A percentile compares a stretch with the other conserved stretches of the same genome.
Evolutionary conservation across 495 filamentous ascomycete genomes (phyloP).

Genomic region (Podospora didyma): DNA sequence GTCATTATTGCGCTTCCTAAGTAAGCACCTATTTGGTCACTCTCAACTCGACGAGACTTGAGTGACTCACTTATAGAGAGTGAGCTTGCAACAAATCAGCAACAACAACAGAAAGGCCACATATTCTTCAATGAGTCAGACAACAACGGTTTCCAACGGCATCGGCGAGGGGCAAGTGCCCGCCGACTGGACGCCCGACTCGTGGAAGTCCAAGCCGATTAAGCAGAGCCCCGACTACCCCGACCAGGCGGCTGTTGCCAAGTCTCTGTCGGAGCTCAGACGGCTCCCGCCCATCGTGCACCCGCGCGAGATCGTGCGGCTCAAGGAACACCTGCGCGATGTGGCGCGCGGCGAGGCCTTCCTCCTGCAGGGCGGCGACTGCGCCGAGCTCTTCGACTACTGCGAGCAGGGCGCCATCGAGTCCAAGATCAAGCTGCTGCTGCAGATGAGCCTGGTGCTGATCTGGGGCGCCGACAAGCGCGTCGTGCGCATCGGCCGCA

Average conservation of each 20-base stretch:
- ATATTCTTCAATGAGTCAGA: no score
- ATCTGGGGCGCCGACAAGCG: constrained; percentile 88
- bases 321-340: constrained; percentile 73
- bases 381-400: constrained; percentile 96
- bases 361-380: constrained; percentile 93
- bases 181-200: constrained; percentile 56
- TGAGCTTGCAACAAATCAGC: not conserved
- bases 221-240: constrained; percentile 84
- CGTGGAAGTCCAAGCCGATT: constrained; percentile 88
- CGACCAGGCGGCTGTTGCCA: constrained; percentile 58
- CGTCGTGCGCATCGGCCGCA: constrained; percentile 89
- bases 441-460: constrained; percentile 93
- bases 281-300: constrained; percentile 86
- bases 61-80: no score
- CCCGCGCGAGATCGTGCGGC: constrained; percentile 73
- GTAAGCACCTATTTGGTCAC: no score
- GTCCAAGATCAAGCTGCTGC: constrained; percentile 89
- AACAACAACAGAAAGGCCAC: not conserved
- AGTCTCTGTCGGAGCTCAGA: constrained; percentile 65
- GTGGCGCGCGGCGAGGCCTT: constrained; percentile 92
- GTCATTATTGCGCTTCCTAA: no score
- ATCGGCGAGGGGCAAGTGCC: not conserved
- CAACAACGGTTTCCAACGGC: constrained; percentile 1
- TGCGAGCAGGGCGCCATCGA: constrained; percentile 86
- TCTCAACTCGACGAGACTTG: no score